Conservation (phyloP, 805 yeast genomes). For the Saccharomyces paradoxus region DNA sequence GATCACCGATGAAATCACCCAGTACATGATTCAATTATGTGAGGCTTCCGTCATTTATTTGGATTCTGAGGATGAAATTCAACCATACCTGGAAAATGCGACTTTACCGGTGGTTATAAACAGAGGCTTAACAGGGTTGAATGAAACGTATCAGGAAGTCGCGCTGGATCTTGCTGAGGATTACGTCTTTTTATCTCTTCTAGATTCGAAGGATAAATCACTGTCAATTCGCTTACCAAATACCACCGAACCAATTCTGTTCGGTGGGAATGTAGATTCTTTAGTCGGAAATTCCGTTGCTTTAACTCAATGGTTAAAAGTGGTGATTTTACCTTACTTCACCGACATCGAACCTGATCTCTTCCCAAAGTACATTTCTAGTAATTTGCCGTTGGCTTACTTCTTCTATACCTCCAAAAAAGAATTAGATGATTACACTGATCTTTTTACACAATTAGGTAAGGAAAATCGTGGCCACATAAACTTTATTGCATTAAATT, state of each 20-base stretch:
- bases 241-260: constrained; percentile 23
- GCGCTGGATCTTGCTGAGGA: constrained; percentile 62
- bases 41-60: constrained; percentile 61
- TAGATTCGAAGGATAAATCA: constrained; percentile 10
- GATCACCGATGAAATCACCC: constrained; percentile 63
- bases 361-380: constrained; percentile 62
- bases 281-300: constrained; percentile 10
- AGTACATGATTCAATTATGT: constrained; percentile 72
- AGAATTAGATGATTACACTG: constrained; percentile 50
- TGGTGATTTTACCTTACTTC: constrained; percentile 70
- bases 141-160: constrained; percentile 49
- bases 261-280: constrained; percentile 11
- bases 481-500: constrained; percentile 85
- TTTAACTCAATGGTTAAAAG: constrained; percentile 26
- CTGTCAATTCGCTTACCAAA: constrained; percentile 28
- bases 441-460: constrained; percentile 53
- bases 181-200: constrained; percentile 45
- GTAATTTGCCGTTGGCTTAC: constrained; percentile 77
- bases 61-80: constrained; percentile 38
- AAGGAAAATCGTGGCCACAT: constrained; percentile 69
- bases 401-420: constrained; percentile 66
- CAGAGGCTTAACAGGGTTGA: constrained; percentile 34
- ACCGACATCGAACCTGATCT: constrained; percentile 82
- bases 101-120: constrained; percentile 45
- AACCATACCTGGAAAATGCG: constrained; percentile 6